phyloP scores from a whole-genome alignment of 1,284 basidiomycete genomes.

The Omphalotus olearius region DNA sequence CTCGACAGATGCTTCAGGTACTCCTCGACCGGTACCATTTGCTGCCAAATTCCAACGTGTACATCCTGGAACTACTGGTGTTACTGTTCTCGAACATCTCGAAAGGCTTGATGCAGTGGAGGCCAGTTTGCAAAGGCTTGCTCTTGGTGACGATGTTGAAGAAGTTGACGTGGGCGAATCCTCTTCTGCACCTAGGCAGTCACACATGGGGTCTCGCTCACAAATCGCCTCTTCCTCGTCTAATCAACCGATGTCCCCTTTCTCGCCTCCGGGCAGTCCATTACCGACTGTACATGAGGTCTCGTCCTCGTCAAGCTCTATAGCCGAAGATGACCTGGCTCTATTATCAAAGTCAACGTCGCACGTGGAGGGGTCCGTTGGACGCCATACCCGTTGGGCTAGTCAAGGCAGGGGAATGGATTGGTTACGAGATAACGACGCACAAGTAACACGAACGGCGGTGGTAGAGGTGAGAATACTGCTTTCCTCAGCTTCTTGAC shows the following conservation, averaged over 20 bases:
- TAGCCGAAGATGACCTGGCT: slow-evolving; percentile 70
- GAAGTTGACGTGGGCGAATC: slow-evolving; percentile 55
- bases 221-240: neutral
- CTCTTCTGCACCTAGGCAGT: slow-evolving; percentile 23
- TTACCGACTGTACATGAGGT: slow-evolving; percentile 54
- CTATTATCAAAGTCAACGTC: slow-evolving; percentile 73
- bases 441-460: slow-evolving; percentile 51
- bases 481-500: neutral
- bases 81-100: slow-evolving; percentile 76
- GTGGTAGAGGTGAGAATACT: slow-evolving; percentile 62
- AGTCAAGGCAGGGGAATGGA: slow-evolving; percentile 47
- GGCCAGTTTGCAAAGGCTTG: slow-evolving; percentile 68
- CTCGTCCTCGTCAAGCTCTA: slow-evolving; percentile 41
- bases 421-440: slow-evolving; percentile 53
- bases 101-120: slow-evolving; percentile 79
- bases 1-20: slow-evolving; percentile 60
- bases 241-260: slow-evolving; percentile 30
- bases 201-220: neutral
- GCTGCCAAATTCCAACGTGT: slow-evolving; percentile 73
- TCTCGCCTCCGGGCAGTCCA: slow-evolving; percentile 47
- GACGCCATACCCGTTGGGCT: slow-evolving; percentile 40
- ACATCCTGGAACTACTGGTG: slow-evolving; percentile 77
- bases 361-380: slow-evolving; percentile 47
- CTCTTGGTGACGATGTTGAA: slow-evolving; percentile 45
- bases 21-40: slow-evolving; percentile 72